phyloP scores from a whole-genome alignment of 2,329 filamentous ascomycete genomes.

The Sclerotinia trifoliorum region DNA sequence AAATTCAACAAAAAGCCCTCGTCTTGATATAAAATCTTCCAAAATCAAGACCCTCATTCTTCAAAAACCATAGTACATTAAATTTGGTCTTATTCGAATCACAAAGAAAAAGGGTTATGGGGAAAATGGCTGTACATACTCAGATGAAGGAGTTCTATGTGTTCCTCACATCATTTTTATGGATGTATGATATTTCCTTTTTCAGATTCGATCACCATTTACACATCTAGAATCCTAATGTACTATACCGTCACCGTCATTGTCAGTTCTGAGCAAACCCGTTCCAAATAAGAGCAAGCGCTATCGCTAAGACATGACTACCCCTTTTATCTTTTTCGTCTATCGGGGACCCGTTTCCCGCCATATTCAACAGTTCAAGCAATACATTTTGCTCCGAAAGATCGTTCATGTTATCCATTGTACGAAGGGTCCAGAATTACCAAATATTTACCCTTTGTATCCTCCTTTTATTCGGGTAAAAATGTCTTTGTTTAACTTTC shows the following conservation, averaged over 20 bases:
- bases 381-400: not conserved
- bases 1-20: not conserved
- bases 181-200: not conserved
- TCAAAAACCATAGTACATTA: not conserved
- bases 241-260: no score
- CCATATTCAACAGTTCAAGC: not conserved
- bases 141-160: not conserved
- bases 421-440: no score
- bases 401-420: not conserved
- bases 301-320: not conserved
- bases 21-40: not conserved
- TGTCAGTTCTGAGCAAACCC: not conserved
- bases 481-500: constrained; percentile 3
- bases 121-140: not conserved
- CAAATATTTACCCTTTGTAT: not conserved
- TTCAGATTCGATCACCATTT: no score
- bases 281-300: not conserved
- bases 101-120: not conserved
- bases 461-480: not conserved
- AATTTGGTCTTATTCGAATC: not conserved
- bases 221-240: not conserved
- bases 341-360: not conserved
- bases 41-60: not conserved
- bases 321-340: not conserved
- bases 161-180: not conserved